These are phyloP conservation scores for Neopestalotiopsis rosae DNA, from an alignment of 2,329 filamentous ascomycete genomes.

Conservation along the genomic window DNA sequence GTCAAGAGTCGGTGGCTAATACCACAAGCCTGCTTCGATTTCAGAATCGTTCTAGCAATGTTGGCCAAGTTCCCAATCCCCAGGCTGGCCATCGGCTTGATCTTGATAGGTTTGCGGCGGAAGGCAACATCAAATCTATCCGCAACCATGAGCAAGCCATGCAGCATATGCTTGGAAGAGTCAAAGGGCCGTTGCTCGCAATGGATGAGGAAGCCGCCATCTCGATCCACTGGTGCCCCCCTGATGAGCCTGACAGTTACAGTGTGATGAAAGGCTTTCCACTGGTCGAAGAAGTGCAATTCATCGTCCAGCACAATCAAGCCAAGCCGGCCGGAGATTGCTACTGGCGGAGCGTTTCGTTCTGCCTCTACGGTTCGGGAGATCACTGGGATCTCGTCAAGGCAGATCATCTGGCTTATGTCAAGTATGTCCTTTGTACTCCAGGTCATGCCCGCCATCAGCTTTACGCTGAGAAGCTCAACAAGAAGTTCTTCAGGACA, in stretches of 20 bases:
- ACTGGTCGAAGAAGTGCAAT: slow-evolving; percentile 38
- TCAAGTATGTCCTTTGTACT: slow-evolving; percentile 32
- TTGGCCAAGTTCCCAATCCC: slow-evolving; percentile 10
- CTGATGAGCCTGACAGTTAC: not conserved
- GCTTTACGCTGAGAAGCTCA: slow-evolving; percentile 31
- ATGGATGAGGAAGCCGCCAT: slow-evolving; percentile 10
- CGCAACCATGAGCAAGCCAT: not conserved
- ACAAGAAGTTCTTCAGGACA: slow-evolving; percentile 27
- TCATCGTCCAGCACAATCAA: slow-evolving; percentile 32
- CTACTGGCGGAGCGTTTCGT: slow-evolving; percentile 39
- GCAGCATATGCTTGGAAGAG: slow-evolving; percentile 4
- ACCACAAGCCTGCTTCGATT: slow-evolving; percentile 10
- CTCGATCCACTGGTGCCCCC: not conserved
- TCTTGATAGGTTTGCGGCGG: slow-evolving; percentile 17
- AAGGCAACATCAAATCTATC: slow-evolving; percentile 7
- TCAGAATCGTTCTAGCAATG: slow-evolving; percentile 1
- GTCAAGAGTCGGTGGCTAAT: not conserved
- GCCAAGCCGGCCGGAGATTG: slow-evolving; percentile 30
- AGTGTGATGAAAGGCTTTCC: slow-evolving; percentile 35
- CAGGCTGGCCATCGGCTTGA: slow-evolving; percentile 22
- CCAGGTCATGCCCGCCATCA: slow-evolving; percentile 32
- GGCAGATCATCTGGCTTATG: slow-evolving; percentile 37
- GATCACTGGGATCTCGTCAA: slow-evolving; percentile 36
- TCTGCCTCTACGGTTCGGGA: slow-evolving; percentile 33
- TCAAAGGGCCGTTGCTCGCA: not conserved